Evolutionary conservation across 2,329 filamentous ascomycete genomes (phyloP).

Genomic region (Fusarium camptoceras): DNA sequence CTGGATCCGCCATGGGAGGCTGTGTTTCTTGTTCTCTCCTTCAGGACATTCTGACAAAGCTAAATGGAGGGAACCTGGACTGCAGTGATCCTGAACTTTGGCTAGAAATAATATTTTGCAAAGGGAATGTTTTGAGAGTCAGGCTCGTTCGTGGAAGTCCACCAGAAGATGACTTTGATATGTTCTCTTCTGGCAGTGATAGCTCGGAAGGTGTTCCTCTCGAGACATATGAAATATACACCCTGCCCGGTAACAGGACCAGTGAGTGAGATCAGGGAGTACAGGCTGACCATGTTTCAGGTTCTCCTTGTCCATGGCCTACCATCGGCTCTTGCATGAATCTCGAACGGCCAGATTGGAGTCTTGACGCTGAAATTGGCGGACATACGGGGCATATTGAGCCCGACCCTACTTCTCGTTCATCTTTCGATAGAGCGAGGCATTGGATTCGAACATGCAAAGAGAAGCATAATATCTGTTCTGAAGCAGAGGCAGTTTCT

Average conservation of each 20-base stretch:
- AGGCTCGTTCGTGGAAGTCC: constrained; percentile 11
- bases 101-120: constrained; percentile 31
- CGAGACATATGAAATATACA: constrained; percentile 35
- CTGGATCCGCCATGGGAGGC: background rate
- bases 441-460: constrained; percentile 37
- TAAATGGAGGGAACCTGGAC: constrained; percentile 6
- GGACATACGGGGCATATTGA: constrained; percentile 32
- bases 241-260: constrained; percentile 22
- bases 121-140: constrained; percentile 26
- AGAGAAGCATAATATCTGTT: constrained; percentile 22
- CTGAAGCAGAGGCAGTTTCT: constrained; percentile 18
- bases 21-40: constrained; percentile 35
- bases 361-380: constrained; percentile 7
- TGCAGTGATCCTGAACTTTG: constrained; percentile 19
- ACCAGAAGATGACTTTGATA: constrained; percentile 23
- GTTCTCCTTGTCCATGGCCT: constrained; percentile 30
- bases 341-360: constrained; percentile 15
- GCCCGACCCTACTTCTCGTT: constrained; percentile 17
- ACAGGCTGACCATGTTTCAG: constrained; percentile 2
- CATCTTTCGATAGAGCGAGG: constrained; percentile 29
- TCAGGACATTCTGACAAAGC: constrained; percentile 10
- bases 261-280: fast-evolving
- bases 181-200: constrained; percentile 15
- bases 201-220: constrained; percentile 6
- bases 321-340: constrained; percentile 35